Base-by-base conservation (phyloP, 1,284 basidiomycete species). In the Nidula niveotomentosa region DNA sequence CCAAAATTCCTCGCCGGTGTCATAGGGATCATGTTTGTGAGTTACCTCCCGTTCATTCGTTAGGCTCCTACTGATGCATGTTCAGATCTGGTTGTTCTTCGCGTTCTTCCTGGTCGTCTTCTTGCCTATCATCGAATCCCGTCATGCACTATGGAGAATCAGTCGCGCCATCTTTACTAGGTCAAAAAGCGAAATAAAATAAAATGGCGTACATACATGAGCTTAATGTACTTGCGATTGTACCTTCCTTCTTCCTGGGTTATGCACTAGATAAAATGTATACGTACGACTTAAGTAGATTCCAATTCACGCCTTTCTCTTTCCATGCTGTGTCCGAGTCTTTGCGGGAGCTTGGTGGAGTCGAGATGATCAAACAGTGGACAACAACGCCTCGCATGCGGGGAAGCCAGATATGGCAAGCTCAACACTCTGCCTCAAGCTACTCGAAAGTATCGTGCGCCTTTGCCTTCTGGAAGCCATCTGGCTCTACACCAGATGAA, bases 21-120 rank as follows among this genome's bases (percentile, higher is more conserved):
- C 15, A 39, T 58, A 4, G 56, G 6, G 9, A 48, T 58, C 30
- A 58, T 58, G 56, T 58, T 58, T 58, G 53, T 58, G 36, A 53
- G 56, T 44, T 1, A 23, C 5, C 23, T 43, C 10, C 33, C 8
- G 7, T 37, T 37, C 23, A 47, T 23, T 6, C 12, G 12, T 47
- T 47, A 30, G 12, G 12, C 5, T 12, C 23, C 23, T 30, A 47
- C n/a, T 12, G 12, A 15, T 47, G 12, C 23, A 6, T 5, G 30
- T 10, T 9, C 15, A 54, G 52, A 54, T 57, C 33, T 57, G 56
- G 56, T 30, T 57, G 12, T 57, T 57, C 51, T 54, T 57, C 18
- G 53, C 56, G 9, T 58, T 58, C 47, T 58, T 53, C 56, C 47
- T 58, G 6, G 56, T 58, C 18, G 56, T 51, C 15, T 46, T 52